Evolutionary conservation across 192 early-diverging fungal genomes (phyloP).

Genomic region (Podila epicladia): DNA sequence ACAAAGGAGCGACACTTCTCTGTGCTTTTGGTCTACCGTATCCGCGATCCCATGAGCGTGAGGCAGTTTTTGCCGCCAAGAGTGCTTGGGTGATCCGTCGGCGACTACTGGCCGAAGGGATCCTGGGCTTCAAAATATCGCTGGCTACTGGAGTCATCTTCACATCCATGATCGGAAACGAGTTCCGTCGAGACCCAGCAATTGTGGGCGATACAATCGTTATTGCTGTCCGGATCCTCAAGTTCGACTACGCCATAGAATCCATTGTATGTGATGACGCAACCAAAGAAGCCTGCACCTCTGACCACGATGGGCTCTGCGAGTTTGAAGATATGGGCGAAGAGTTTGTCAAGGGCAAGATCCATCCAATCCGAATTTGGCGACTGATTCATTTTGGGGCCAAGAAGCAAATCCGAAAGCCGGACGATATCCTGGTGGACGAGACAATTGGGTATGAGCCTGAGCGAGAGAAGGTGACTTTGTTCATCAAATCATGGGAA

Average conservation of each 20-base stretch:
- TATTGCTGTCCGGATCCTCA: constrained; percentile 61
- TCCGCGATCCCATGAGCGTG: constrained; percentile 58
- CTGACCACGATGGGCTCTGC: constrained; percentile 42
- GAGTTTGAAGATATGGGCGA: constrained; percentile 60
- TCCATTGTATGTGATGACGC: constrained; percentile 56
- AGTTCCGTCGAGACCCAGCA: constrained; percentile 56
- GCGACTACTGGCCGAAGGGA: constrained; percentile 6
- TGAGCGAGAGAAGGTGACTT: constrained; percentile 46
- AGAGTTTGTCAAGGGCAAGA: constrained; percentile 59
- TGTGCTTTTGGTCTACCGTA: constrained; percentile 57
- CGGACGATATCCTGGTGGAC: constrained; percentile 28
- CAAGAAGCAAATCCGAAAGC: constrained; percentile 25
- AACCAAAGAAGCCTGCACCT: constrained; percentile 50
- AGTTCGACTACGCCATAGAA: constrained; percentile 54
- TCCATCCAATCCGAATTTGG: constrained; percentile 49
- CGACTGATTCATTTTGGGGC: constrained; percentile 52
- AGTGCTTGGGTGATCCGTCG: constrained; percentile 52
- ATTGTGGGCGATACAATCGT: constrained; percentile 63
- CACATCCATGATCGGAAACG: constrained; percentile 53
- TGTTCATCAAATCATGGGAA: constrained; percentile 52
- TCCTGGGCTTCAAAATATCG: constrained; percentile 53
- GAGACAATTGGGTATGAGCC: constrained; percentile 57
- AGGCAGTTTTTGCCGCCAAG: constrained; percentile 61
- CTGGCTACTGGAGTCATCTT: constrained; percentile 60
- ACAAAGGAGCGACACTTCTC: constrained; percentile 59